Base-by-base conservation (phyloP, 345 rosid genomes). In the Syzygium grande region DNA sequence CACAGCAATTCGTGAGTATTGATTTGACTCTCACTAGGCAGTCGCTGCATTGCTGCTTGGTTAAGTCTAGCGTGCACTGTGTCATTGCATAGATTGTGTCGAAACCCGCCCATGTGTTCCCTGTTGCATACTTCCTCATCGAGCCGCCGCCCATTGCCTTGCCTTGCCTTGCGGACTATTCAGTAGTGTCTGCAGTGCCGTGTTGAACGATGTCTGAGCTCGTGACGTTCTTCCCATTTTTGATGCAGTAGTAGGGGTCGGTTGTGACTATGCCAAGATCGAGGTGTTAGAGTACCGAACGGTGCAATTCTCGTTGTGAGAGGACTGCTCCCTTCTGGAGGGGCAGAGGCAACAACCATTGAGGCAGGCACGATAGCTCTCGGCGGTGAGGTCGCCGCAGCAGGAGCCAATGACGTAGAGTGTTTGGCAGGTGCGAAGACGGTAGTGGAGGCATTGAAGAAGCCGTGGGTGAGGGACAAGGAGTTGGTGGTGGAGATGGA, bases 31-130 rank as follows among this genome's bases (percentile, higher is more conserved):
- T 54, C 58, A 19, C 9, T 11, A 54, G 25, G 58, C 58, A 54
- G 25, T 54, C 58, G 11, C 8, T 21, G 58, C 58, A 54, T 7
- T 80, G 84, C 27, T 80, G 58, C 25, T 86, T 86, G 11, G 93
- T 89, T 83, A 93, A 85, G 84, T 93, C 92, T 3, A 95, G 93
- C 17, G 90, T 89, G 65, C 96, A 94, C 12, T 93, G 95, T 21
- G 85, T 90, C 34, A 87, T 90, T n/a, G 88, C 96, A 4, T 56
- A 93, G 52, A 92, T 85, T 3, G 68, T 89, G 13, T 46, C 14
- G 49, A 79, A 90, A 2, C 65, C 88, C 1, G 80, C 86, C 25
- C 53, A 84, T 1, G 87, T 51, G n/a, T 88, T 84, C 49, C 94
- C 94, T 5, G 91, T 86, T 8, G 95, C 95, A 19, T 89, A 94